Evolutionary conservation across 129 eudicot genomes (phyloP), one percentile per base, ranked within the genome.

Genomic region (Flaveria robusta): DNA sequence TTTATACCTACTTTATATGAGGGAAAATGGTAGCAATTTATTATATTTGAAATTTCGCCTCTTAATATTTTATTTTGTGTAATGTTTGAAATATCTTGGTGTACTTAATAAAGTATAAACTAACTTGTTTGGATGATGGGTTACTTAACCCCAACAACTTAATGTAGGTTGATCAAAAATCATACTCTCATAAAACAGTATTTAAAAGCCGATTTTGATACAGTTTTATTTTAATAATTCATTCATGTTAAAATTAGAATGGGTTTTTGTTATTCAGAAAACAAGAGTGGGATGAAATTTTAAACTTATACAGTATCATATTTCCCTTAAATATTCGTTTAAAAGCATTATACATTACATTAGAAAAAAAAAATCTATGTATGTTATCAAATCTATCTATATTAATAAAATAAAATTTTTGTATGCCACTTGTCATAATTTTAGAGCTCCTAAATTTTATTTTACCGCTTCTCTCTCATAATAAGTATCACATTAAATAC

Each of bases 1-100:
- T 80, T 86, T 80, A 84, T 79, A 90, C 84, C 96, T 78, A 86
- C 85, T 82, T 73, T 29, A 59, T 31, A 63, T 66, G 47, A 72
- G 58, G 54, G 55, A 66, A 64, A 68, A 64, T 70, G 68, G 47
- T 31, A 73, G 18, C 50, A 52, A 26, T 73, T 67, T 68, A 74
- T 67, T 68, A 74, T 74, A 84, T 84, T 76, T 86, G 78, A 86
- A 81, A 47, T 81, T 52, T 69, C 72, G 11, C 27, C 42, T 77
- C 11, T 70, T 1, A 18, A 3, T 65, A 20, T 62, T 3, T 22
- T 62, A 16, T 16, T 60, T 14, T 71, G 19, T 58, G 22, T 63
- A 13, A 49, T 23, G 56, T 71, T 46, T 78, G 37, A 66, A 34
- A 77, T 69, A 47, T 62, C 19, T 45, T 70, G 51, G 18, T 29